Base-by-base conservation (phyloP, 768 basidiomycete species). In the Rhodosporidiobolus odoratus region DNA sequence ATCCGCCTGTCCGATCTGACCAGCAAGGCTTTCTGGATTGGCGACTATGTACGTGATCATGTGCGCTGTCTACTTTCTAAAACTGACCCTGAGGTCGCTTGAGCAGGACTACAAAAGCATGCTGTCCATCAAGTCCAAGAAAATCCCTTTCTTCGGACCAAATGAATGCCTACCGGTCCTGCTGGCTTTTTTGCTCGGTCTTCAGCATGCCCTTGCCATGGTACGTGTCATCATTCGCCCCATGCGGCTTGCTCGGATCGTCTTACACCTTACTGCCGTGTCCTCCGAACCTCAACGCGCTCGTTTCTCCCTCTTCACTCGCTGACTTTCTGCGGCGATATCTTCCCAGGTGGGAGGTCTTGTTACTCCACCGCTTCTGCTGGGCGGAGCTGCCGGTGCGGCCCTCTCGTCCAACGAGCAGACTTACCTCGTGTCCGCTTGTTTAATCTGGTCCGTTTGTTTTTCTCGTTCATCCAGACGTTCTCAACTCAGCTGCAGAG, bases 301-400 rank as follows among this genome's bases (percentile, higher is more conserved):
- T 9, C 27, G 13, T 23, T 6, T 16, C 12, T 57, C 15, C 35
- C 7, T 13, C 56, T 21, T 38, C 2, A 15, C 16, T 30, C 32
- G 16, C 30, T 23, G 21, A 21, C 32, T 17, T 38, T 38, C 48
- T n/a, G n/a, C n/a, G n/a, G n/a, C n/a, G n/a, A n/a, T n/a, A 23
- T 8, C 7, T 35, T 40, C 19, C n/a, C 25, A 48, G 34, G 53
- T 67, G 17, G 50, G 80, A 87, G n/a, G 88, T 88, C 82, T 91
- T 54, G 90, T 92, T 74, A 89, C 89, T 0, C 90, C 90, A 0
- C 90, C 91, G 0, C 90, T 91, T 75, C 88, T 90, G 62, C 87
- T 91, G 74, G 48, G 58, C 5, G 65, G 65, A 1, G 0, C 48
- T 0, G n/a, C 38, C 2, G 65, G 65, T 5, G 65, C 65, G 0